A percentile compares a stretch with the other conserved stretches of the same genome.
Evolutionary conservation across 139 green algal genomes (phyloP).

Genomic region (Chlamydomonas sp.): DNA sequence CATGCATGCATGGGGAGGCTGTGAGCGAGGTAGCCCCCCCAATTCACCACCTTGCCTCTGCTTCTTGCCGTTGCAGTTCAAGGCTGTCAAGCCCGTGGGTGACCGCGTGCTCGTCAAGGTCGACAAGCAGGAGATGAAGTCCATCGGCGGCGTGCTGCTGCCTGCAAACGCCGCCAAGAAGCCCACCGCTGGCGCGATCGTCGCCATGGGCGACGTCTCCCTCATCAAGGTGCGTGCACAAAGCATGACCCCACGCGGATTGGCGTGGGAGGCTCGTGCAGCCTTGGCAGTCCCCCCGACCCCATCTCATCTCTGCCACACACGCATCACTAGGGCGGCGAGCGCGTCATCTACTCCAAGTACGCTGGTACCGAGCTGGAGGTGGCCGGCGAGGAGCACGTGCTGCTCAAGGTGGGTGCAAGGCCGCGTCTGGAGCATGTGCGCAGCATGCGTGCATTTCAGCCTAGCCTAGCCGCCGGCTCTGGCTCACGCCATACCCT

Average conservation of each 20-base stretch:
- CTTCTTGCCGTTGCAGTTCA: constrained; percentile 61
- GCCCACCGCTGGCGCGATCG: constrained; percentile 65
- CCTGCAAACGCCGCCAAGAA: constrained; percentile 67
- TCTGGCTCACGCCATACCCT: neutral
- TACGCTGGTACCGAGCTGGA: constrained; percentile 90
- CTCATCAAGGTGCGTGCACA: constrained; percentile 39
- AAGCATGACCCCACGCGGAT: neutral
- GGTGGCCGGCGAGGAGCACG: constrained; percentile 57
- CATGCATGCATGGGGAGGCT: no score
- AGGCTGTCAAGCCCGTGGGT: constrained; percentile 73
- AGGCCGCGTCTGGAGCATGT: neutral
- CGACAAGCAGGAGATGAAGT: constrained; percentile 70
- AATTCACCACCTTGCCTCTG: no score
- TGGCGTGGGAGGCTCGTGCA: neutral
- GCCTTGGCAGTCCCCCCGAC: neutral
- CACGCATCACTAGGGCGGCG: constrained; percentile 53
- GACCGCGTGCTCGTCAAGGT: constrained; percentile 87
- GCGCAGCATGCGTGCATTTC: neutral
- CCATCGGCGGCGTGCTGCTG: constrained; percentile 80
- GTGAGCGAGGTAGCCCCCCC: no score
- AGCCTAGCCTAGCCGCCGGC: neutral
- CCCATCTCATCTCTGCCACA: no score
- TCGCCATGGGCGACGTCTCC: constrained; percentile 59
- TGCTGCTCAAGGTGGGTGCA: constrained; percentile 84
- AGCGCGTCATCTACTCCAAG: constrained; percentile 91